Evolutionary conservation across 768 basidiomycete species (phyloP), one percentile per base, ranked within the genome.

Genomic region (Leccinellum albellum): DNA sequence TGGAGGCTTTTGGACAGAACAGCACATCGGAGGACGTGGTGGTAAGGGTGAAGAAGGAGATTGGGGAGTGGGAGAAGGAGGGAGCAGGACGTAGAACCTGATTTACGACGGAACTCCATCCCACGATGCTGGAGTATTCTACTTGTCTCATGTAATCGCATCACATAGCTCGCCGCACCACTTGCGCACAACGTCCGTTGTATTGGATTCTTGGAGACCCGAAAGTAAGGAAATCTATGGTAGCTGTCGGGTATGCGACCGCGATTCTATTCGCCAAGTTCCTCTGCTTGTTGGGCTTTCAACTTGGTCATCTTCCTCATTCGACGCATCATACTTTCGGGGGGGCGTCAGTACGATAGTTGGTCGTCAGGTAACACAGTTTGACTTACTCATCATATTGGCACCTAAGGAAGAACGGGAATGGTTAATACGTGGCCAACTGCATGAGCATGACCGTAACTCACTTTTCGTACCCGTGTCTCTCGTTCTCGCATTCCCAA

Each of bases 401-500:
- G 69, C 94, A 96, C 75, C 93, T 96, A 50, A 24, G 50, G 10
- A n/a, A 37, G 35, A 37, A 10, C 35, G 10, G 29, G 54, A 1
- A 40, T 7, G 14, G 53, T 64, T 55, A 67, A 50, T 17, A 28
- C 44, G n/a, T 46, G 10, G n/a, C 53, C 48, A 32, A 26, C 24
- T 55, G 50, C 13, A 23, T 46, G 46, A 44, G 40, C 45, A 31
- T 40, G 10, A 20, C 23, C 23, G 13, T 13, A 23, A 29, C 86
- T 66, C 68, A 89, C 91, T 90, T 86, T 77, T 96, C 92, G 68
- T 96, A 91, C 32, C 78, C 78, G 70, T 92, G 88, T 59, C 87
- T 79, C 76, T 96, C 89, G 62, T 94, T 85, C 70, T 93, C 89
- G 71, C 94, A 96, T 62, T 94, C 87, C 94, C 94, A 97, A n/a